Conservation (phyloP, 2,329 filamentous ascomycete genomes). For the Phialemoniopsis sp. region DNA sequence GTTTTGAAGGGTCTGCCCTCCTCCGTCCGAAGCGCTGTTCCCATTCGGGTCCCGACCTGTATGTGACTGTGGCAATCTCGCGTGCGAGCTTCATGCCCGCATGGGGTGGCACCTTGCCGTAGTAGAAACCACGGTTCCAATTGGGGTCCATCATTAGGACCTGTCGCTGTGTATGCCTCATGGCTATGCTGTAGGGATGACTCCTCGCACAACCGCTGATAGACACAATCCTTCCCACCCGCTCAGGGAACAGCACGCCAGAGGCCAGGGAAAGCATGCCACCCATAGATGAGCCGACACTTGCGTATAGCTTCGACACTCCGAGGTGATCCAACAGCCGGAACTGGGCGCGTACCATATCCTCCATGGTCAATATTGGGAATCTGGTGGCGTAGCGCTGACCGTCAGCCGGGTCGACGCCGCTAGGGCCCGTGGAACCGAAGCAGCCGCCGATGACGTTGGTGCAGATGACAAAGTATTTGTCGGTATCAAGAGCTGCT, state of each 20-base stretch:
- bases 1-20: constrained; percentile 79
- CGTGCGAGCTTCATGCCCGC: constrained; percentile 96
- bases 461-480: constrained; percentile 91
- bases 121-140: constrained; percentile 95
- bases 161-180: constrained; percentile 96
- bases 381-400: constrained; percentile 90
- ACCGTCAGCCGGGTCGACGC: constrained; percentile 82
- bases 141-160: constrained; percentile 99
- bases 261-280: constrained; percentile 95
- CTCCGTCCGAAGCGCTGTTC: constrained; percentile 88
- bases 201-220: constrained; percentile 92
- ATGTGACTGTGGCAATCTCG: constrained; percentile 96
- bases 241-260: constrained; percentile 75
- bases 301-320: constrained; percentile 78
- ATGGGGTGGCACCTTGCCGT: constrained; percentile 82
- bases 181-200: constrained; percentile 97
- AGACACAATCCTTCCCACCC: constrained; percentile 78
- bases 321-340: constrained; percentile 75
- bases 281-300: constrained; percentile 95
- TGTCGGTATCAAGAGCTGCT: constrained; percentile 79
- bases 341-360: constrained; percentile 98
- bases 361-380: constrained; percentile 90
- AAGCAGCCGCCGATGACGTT: constrained; percentile 97
- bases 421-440: constrained; percentile 87
- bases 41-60: constrained; percentile 95